A percentile compares a stretch with the other conserved stretches of the same genome.
Conservation (phyloP, 768 basidiomycete genomes). For the Leccinum sublutescens region DNA sequence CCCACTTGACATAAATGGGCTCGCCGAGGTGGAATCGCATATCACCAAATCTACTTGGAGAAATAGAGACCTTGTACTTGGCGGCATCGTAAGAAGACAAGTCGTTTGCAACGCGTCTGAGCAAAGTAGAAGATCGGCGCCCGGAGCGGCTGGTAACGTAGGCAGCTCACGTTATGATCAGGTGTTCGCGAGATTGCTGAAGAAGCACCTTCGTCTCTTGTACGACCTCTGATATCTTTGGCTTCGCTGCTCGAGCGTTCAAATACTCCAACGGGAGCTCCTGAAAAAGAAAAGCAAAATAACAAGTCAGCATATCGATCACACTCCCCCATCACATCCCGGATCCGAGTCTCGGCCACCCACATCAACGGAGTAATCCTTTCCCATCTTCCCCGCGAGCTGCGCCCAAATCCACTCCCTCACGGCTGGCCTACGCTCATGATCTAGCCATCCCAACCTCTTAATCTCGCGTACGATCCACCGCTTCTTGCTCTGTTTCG, state of each 20-base stretch:
- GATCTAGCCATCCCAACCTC: slow-evolving; percentile 86
- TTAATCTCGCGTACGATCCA: slow-evolving; percentile 89
- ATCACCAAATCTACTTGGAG: slow-evolving; percentile 50
- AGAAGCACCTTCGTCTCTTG: slow-evolving; percentile 90
- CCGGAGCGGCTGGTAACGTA: not conserved
- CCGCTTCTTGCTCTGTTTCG: slow-evolving; percentile 91
- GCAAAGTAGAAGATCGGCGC: not conserved
- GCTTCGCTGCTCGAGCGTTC: slow-evolving; percentile 56
- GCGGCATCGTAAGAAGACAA: slow-evolving; percentile 75
- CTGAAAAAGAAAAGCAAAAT: slow-evolving; percentile 36
- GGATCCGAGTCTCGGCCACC: slow-evolving; percentile 25
- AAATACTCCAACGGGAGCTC: slow-evolving; percentile 84
- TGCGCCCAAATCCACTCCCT: slow-evolving; percentile 85
- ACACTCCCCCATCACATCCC: not conserved
- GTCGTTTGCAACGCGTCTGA: slow-evolving; percentile 78
- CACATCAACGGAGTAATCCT: slow-evolving; percentile 90
- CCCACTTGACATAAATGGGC: slow-evolving; percentile 83
- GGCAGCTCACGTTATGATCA: slow-evolving; percentile 82
- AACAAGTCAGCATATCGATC: not conserved
- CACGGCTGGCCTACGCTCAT: slow-evolving; percentile 54
- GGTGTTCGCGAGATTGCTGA: slow-evolving; percentile 84
- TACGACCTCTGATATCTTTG: slow-evolving; percentile 83
- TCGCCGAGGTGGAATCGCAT: slow-evolving; percentile 87
- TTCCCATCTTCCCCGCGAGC: slow-evolving; percentile 89
- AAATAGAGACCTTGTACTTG: slow-evolving; percentile 70